Conservation (phyloP, 257 asterid species). For the Haberlea rhodopensis region DNA sequence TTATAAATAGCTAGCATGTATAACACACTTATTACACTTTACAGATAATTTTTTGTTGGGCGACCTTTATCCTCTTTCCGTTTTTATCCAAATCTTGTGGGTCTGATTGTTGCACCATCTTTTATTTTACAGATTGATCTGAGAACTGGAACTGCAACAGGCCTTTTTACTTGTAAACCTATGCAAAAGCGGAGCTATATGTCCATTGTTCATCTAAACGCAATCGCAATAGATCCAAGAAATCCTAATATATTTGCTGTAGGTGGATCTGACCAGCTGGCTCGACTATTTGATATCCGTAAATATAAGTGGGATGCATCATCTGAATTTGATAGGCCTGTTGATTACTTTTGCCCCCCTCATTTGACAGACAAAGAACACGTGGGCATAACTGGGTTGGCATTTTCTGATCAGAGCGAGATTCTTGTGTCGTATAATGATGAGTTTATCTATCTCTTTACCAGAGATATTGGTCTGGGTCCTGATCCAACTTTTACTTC, state of each 20-base stretch:
- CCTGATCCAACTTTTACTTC: conserved; percentile 46
- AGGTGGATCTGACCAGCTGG: conserved; percentile 83
- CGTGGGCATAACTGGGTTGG: conserved; percentile 84
- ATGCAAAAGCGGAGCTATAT: conserved; percentile 30
- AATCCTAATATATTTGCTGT: conserved; percentile 80
- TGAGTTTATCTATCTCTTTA: conserved; percentile 75
- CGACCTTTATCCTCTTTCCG: conserved; percentile 2
- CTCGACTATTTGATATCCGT: conserved; percentile 84
- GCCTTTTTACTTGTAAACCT: conserved; percentile 71
- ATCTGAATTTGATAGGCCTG: conserved; percentile 63
- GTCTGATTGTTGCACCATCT: conserved; percentile 22
- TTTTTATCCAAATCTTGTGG: conserved; percentile 2
- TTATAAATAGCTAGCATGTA: neutral
- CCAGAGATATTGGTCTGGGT: conserved; percentile 67
- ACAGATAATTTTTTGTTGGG: neutral
- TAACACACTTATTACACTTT: conserved; percentile 11
- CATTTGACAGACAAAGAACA: conserved; percentile 56
- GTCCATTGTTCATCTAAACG: conserved; percentile 47
- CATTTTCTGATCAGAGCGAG: conserved; percentile 89
- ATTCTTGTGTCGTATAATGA: conserved; percentile 82
- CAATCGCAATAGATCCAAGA: conserved; percentile 85
- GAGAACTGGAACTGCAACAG: conserved; percentile 60
- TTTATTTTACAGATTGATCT: conserved; percentile 67
- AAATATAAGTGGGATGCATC: conserved; percentile 66
- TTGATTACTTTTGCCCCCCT: conserved; percentile 66